Conservation (phyloP, 148 eudicot genomes). For the Cornus kousa region DNA sequence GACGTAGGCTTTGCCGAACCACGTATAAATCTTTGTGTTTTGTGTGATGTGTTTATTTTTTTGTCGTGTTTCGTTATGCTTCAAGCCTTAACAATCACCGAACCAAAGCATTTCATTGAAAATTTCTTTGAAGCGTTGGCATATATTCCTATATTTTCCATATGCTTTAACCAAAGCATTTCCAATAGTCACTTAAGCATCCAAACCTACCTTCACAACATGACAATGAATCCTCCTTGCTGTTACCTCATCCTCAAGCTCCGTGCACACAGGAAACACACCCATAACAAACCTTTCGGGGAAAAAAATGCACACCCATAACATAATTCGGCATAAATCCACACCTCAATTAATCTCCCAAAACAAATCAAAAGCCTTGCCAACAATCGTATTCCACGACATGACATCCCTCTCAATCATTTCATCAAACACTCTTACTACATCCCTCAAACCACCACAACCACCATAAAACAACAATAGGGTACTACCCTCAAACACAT, state of each 20-base stretch:
- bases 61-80: too few species aligned
- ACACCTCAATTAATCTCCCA: constrained; percentile 35
- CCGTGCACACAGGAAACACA: constrained; percentile 61
- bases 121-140: constrained; percentile 22
- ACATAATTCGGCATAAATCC: constrained; percentile 42
- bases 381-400: constrained; percentile 67
- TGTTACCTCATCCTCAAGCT: constrained; percentile 34
- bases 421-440: constrained; percentile 56
- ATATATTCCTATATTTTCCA: constrained; percentile 50
- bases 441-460: constrained; percentile 37
- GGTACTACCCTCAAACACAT: constrained; percentile 61
- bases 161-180: constrained; percentile 62
- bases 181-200: constrained; percentile 32
- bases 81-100: too few species aligned
- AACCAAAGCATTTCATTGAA: constrained; percentile 35
- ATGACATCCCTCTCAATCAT: constrained; percentile 62
- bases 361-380: constrained; percentile 38
- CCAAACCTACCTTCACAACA: constrained; percentile 55
- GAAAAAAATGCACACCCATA: not conserved
- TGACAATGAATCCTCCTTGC: constrained; percentile 47
- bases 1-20: too few species aligned
- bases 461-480: constrained; percentile 58
- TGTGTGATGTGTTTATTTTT: too few species aligned
- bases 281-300: constrained; percentile 31
- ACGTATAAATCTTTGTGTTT: too few species aligned